Evolutionary conservation across 1,139 yeast genomes (phyloP).

Genomic region (Lodderomyces metapsilosis): DNA sequence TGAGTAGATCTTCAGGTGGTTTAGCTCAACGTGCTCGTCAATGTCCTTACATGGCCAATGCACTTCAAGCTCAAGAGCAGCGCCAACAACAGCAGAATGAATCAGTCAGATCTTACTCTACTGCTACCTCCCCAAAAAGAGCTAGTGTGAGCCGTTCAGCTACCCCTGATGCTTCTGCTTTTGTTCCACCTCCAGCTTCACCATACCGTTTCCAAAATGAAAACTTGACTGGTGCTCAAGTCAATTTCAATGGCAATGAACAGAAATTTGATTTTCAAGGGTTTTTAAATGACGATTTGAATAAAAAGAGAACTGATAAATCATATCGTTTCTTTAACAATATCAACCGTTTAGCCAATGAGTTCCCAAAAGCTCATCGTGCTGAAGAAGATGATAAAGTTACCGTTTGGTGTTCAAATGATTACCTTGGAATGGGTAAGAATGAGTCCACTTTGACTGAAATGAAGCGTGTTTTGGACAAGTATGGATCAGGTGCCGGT

Average conservation of each 20-base stretch:
- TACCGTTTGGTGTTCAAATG: conserved; percentile 98
- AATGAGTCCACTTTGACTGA: conserved; percentile 68
- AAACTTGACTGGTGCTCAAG: conserved; percentile 27
- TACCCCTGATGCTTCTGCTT: conserved; percentile 14
- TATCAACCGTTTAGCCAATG: conserved; percentile 91
- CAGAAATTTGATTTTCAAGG: conserved; percentile 63
- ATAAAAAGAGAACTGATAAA: conserved; percentile 78
- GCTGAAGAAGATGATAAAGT: conserved; percentile 74
- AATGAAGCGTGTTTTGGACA: conserved; percentile 79
- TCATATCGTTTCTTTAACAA: conserved; percentile 95
- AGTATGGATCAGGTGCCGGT: conserved; percentile 98
- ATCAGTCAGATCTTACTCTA: conserved; percentile 46
- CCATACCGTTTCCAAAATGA: conserved; percentile 33
- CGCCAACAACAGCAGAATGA: conserved; percentile 15
- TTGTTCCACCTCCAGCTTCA: conserved; percentile 17
- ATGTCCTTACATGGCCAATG: conserved; percentile 90
- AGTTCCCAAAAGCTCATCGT: conserved; percentile 91
- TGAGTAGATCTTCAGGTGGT: conserved; percentile 41
- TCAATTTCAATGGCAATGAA: conserved; percentile 41
- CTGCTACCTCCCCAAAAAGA: conserved; percentile 50
- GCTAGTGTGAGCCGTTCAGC: conserved; percentile 46
- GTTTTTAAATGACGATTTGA: conserved; percentile 59
- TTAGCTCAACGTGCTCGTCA: conserved; percentile 64
- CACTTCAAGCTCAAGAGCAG: conserved; percentile 45
- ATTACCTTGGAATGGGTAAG: conserved; percentile 92